phyloP scores from a whole-genome alignment of 345 rosid genomes.

The Citrus cavaleriei region DNA sequence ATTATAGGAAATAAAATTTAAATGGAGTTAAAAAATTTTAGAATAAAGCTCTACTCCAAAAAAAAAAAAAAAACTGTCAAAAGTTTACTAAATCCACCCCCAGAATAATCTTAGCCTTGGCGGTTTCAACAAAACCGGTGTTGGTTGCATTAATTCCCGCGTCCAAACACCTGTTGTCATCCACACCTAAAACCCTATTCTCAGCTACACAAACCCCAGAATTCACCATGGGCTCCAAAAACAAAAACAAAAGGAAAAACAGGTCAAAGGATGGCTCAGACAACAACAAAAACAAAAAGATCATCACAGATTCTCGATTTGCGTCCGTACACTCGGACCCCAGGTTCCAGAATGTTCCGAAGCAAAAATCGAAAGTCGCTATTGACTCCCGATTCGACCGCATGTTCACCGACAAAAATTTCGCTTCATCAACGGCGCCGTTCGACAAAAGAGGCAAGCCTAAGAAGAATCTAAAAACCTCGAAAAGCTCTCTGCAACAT shows the following conservation, averaged over 20 bases:
- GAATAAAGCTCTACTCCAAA: too few relatives aligned
- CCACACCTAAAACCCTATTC: constrained; percentile 9
- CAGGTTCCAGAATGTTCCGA: constrained; percentile 70
- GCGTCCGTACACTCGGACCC: constrained; percentile 72
- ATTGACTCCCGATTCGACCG: constrained; percentile 74
- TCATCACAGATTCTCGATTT: constrained; percentile 68
- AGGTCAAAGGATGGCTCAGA: constrained; percentile 5
- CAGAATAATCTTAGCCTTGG: too few relatives aligned
- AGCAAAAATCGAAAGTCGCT: constrained; percentile 56
- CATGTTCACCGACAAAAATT: constrained; percentile 55
- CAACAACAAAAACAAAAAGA: constrained; percentile 3
- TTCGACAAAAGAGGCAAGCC: constrained; percentile 78
- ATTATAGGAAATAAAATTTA: too few relatives aligned
- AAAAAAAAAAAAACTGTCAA: too few relatives aligned
- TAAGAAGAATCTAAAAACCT: constrained; percentile 35
- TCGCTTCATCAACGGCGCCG: constrained; percentile 51
- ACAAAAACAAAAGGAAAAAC: constrained; percentile 12
- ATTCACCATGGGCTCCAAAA: constrained; percentile 35
- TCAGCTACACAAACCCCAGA: neutral
- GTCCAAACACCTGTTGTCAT: constrained; percentile 2
- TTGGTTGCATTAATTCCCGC: neutral
- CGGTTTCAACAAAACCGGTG: neutral
- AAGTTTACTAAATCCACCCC: too few relatives aligned
- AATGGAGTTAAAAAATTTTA: too few relatives aligned
- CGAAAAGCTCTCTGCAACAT: constrained; percentile 47